Evolutionary conservation across 2,329 filamentous ascomycete genomes (phyloP), one percentile per base, ranked within the genome.

Genomic region (Diaporthe ilicicola): DNA sequence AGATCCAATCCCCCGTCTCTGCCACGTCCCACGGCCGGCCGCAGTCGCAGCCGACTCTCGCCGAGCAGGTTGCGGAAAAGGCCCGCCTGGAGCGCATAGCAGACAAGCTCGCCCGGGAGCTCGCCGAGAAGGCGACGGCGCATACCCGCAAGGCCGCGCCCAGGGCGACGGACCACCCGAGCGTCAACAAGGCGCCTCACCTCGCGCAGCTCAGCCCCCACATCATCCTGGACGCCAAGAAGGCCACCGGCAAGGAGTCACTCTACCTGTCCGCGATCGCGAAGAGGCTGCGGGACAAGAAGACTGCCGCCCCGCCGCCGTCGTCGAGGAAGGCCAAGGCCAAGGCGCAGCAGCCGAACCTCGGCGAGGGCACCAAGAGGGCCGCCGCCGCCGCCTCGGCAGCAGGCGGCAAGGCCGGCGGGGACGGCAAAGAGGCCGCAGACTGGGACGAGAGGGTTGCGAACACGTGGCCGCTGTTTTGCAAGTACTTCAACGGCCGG

Each of bases 401-500:
- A 29, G 44, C 50, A n/a, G 67, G 29, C 3, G 39, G 67, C 29
- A 69, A 59, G 10, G 59, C 48, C 29, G 50, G 72, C 6, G 68
- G 51, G 2, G 66, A 32, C 37, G 48, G 54, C 22, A 59, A 56
- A 59, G 22, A 7, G n/a, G 56, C 22, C 3, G 67, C 34, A 9
- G 76, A 76, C 69, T 82, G 79, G 70, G 86, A 90, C 73, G 83
- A 84, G 19, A 88, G 90, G 71, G 81, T 93, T 17, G 86, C 89
- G 51, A 87, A 89, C 70, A 87, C 89, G 59, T 97, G 94, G 92
- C 88, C 90, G 2, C 84, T 87, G 54, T 90, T 97, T 76, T 88
- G 91, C 76, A 94, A 93, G 80, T 96, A 98, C 80, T 94, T 98
- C 76, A 95, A 98, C 79, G 96, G 96, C 1, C 88, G 87, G 70